Percentiles rank a stretch among this genome's conserved stretches.
These are phyloP conservation scores for Penicillium occitanis DNA, from an alignment of 2,329 filamentous ascomycete species.

Conservation along the genomic window DNA sequence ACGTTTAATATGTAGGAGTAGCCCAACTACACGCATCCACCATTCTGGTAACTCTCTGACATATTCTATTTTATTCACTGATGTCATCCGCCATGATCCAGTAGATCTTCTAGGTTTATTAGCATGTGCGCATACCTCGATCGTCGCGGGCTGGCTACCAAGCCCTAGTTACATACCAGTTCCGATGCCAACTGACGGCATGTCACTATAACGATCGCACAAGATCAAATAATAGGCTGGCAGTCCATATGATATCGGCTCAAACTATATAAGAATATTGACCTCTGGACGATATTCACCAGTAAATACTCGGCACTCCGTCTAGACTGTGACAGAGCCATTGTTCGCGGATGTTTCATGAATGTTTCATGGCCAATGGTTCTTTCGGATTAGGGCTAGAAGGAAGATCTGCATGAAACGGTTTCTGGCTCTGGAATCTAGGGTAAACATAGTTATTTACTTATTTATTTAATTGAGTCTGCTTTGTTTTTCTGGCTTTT, in stretches of 20 bases:
- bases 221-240: background rate
- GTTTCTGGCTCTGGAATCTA: constrained; percentile 1
- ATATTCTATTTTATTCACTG: background rate
- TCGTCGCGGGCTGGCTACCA: background rate
- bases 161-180: background rate
- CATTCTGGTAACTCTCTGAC: background rate
- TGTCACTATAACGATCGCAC: background rate
- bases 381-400: constrained; percentile 1
- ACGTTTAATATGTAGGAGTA: background rate
- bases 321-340: background rate
- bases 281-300: background rate
- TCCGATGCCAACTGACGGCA: background rate
- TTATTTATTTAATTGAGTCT: background rate
- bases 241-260: background rate
- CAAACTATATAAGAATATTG: background rate
- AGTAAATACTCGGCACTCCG: too few relatives aligned
- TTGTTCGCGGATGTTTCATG: background rate
- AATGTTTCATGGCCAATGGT: constrained; percentile 5
- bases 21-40: background rate
- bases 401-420: background rate
- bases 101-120: background rate
- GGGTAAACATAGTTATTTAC: constrained; percentile 1
- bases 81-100: background rate
- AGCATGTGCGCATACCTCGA: background rate
- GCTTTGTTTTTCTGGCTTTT: background rate